A percentile compares a stretch with the other conserved stretches of the same genome.
phyloP scores from a whole-genome alignment of 140 eudicot genomes.

The Cichorium intybus region DNA sequence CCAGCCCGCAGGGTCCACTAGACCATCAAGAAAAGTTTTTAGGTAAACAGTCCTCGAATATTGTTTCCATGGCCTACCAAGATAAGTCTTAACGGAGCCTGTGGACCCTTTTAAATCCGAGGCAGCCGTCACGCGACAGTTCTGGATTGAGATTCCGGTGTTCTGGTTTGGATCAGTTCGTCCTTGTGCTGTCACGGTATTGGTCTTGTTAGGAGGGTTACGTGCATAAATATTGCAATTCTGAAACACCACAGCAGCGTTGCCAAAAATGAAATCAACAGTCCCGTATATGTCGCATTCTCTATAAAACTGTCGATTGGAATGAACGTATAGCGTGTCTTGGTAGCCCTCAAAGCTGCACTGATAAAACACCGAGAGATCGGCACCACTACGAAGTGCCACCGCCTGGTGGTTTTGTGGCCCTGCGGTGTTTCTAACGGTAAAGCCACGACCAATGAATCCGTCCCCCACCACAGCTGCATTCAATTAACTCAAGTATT shows the following conservation, averaged over 20 bases:
- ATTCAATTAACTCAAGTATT: neutral
- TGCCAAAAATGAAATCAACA: slow-evolving; percentile 24
- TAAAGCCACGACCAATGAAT: slow-evolving; percentile 15
- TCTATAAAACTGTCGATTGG: slow-evolving; percentile 17
- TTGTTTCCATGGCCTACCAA: slow-evolving; percentile 61
- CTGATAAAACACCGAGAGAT: slow-evolving; percentile 2
- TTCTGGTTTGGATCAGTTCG: slow-evolving; percentile 25
- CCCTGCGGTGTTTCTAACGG: neutral
- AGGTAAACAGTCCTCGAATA: slow-evolving; percentile 57
- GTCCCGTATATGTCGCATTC: slow-evolving; percentile 20
- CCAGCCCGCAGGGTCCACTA: slow-evolving; percentile 35
- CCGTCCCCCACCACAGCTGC: slow-evolving; percentile 17
- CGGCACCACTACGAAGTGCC: slow-evolving; percentile 13
- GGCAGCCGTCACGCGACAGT: slow-evolving; percentile 18
- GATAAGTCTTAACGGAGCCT: slow-evolving; percentile 32
- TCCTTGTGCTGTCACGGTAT: slow-evolving; percentile 23
- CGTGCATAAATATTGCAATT: slow-evolving; percentile 14
- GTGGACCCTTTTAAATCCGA: neutral
- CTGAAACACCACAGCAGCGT: slow-evolving; percentile 22
- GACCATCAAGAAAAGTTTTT: slow-evolving; percentile 38
- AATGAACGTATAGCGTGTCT: slow-evolving; percentile 19
- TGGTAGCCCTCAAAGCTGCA: slow-evolving; percentile 23
- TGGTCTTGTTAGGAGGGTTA: slow-evolving; percentile 17
- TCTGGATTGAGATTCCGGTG: slow-evolving; percentile 26
- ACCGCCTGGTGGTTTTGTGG: slow-evolving; percentile 25